A percentile compares a stretch with the other conserved stretches of the same genome.
These are phyloP conservation scores for Pseudocercospora pini-densiflorae DNA, from an alignment of 2,329 filamentous ascomycete species.

Conservation along the genomic window DNA sequence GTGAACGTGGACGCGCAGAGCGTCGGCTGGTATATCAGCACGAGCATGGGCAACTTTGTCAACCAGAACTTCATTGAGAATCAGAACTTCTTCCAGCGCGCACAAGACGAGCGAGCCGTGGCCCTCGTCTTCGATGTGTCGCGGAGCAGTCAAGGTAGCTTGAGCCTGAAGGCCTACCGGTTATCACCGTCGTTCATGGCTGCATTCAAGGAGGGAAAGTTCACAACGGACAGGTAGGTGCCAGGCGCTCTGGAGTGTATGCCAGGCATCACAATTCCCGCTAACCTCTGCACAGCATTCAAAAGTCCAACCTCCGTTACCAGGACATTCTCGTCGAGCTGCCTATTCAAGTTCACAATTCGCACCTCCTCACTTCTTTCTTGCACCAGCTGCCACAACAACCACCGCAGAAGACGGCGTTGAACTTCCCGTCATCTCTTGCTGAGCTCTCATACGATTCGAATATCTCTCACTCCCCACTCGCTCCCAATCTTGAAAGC, in stretches of 20 bases:
- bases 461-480: conserved; percentile 62
- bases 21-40: conserved; percentile 98
- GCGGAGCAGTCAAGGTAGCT: conserved; percentile 87
- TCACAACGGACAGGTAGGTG: conserved; percentile 88
- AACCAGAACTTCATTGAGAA: conserved; percentile 97
- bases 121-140: conserved; percentile 94
- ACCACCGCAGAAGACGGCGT: conserved; percentile 60
- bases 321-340: conserved; percentile 92
- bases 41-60: conserved; percentile 98
- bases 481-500: conserved; percentile 86
- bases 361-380: conserved; percentile 92
- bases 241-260: background rate
- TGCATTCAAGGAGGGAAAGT: conserved; percentile 95
- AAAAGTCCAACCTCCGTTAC: conserved; percentile 92
- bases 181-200: conserved; percentile 86
- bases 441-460: conserved; percentile 73
- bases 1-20: conserved; percentile 99
- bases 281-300: conserved; percentile 65
- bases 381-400: conserved; percentile 86
- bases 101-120: conserved; percentile 81
- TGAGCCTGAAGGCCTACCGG: conserved; percentile 90
- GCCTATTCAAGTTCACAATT: conserved; percentile 91
- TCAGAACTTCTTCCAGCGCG: conserved; percentile 95
- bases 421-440: conserved; percentile 78
- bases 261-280: background rate